phyloP scores from a whole-genome alignment of 345 rosid species.

The Sisymbrium altissimum region DNA sequence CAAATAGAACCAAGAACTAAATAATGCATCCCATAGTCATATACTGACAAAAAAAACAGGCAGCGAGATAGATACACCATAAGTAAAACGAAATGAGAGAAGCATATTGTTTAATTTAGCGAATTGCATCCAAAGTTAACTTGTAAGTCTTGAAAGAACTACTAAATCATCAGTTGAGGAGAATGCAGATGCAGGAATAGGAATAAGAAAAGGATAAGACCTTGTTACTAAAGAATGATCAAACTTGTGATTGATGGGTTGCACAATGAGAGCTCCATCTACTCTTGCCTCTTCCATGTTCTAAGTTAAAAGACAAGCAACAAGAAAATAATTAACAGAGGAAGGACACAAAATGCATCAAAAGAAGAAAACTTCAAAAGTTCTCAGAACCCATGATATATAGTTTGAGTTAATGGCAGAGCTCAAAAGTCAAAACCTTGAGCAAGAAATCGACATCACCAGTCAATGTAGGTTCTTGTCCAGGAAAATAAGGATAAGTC shows the following conservation, averaged over 20 bases:
- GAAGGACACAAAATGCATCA: too few species aligned
- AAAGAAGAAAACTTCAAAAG: background rate
- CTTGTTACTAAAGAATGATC: slow-evolving; percentile 91
- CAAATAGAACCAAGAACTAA: background rate
- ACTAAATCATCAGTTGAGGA: too few species aligned
- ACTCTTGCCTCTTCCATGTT: slow-evolving; percentile 88
- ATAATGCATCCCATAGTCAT: background rate
- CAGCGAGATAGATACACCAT: background rate
- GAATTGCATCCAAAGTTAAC: background rate
- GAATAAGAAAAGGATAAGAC: slow-evolving; percentile 36
- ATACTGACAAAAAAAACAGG: background rate
- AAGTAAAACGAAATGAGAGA: slow-evolving; percentile 2
- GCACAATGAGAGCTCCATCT: slow-evolving; percentile 93
- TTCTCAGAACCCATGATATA: background rate
- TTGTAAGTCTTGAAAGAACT: background rate
- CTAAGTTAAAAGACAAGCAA: slow-evolving; percentile 30
- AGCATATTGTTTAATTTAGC: slow-evolving; percentile 7
- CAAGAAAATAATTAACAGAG: background rate
- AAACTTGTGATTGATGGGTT: slow-evolving; percentile 90
- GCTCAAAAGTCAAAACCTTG: slow-evolving; percentile 42
- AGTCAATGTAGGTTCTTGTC: slow-evolving; percentile 77
- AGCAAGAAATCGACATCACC: slow-evolving; percentile 85
- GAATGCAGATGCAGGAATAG: background rate
- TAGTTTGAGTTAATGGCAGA: background rate
- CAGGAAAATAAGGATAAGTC: slow-evolving; percentile 80